Evolutionary conservation across 768 basidiomycete genomes (phyloP), one percentile per base, ranked within the genome.

Genomic region (Lentinula edodes): DNA sequence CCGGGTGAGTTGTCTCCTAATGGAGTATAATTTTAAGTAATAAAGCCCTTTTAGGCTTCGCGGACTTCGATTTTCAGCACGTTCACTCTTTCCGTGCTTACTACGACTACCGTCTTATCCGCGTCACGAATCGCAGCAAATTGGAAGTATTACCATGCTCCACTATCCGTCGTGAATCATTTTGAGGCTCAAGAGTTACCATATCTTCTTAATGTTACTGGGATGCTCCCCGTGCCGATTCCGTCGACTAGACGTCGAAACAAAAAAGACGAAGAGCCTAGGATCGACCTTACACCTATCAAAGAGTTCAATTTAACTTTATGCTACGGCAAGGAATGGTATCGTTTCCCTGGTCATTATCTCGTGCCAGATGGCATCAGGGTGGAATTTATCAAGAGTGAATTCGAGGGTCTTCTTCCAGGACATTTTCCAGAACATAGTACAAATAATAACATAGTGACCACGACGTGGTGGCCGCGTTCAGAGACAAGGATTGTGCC

Each of bases 301-400:
- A 79, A 78, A 61, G 78, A 83, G 12, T 85, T 95, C 67, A 82
- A 86, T 61, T 75, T 98, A 61, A 84, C 80, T 34, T 69, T 99
- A 1, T 99, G 97, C 74, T 79, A 90, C 55, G 93, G 89, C 52
- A 95, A 95, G 72, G 97, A 99, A 74, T 99, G 97, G 97, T 80
- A 98, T 70, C 83, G 96, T 23, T 99, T 94, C 79, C 91, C 95
- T 2, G 86, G 93, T 3, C 89, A 90, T 71, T 98, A 90, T 73
- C 81, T 96, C 52, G 82, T 98, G 20, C 95, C 95, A 1, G 83
- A 88, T 61, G 90, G 85, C 32, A 76, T 98, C 61, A 80, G 85
- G 32, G 86, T 96, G n/a, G 82, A 88, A 61, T 98, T 94, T 73
- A 78, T 98, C 72, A 91, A 94, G 77, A 94, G 90, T 73, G 93